A percentile compares a stretch with the other conserved stretches of the same genome.
Evolutionary conservation across 1,284 basidiomycete species (phyloP).

Genomic region (Apiotrichum sp.): DNA sequence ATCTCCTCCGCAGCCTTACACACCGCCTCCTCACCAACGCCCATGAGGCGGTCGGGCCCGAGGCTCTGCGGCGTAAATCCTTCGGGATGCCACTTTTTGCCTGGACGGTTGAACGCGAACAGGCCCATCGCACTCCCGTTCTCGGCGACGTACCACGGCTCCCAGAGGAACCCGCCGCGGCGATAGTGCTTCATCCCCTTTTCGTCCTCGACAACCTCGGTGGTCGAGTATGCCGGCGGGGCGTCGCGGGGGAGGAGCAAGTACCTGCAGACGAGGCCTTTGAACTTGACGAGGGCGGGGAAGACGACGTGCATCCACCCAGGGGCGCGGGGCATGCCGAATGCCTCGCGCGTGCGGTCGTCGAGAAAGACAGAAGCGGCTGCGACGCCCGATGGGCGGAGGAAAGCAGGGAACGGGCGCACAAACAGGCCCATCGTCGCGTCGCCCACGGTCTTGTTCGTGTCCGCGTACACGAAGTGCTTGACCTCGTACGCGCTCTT

Average conservation of each 20-base stretch:
- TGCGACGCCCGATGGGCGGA: neutral
- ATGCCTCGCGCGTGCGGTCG: constrained; percentile 11
- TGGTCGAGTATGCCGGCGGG: neutral
- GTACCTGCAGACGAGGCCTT: constrained; percentile 1
- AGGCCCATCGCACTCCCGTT: neutral
- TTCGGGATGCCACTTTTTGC: neutral
- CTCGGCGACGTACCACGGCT: constrained; percentile 10
- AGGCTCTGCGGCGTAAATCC: constrained; percentile 5
- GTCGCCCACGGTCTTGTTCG: constrained; percentile 10
- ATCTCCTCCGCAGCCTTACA: constrained; percentile 3
- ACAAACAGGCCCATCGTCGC: constrained; percentile 9
- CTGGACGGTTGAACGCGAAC: neutral
- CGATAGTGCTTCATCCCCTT: neutral
- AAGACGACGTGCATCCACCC: constrained; percentile 1
- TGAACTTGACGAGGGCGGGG: constrained; percentile 6
- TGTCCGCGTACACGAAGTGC: constrained; percentile 3
- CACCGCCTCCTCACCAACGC: constrained; percentile 2
- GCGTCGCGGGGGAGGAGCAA: constrained; percentile 4
- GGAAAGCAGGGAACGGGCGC: neutral
- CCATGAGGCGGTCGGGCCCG: constrained; percentile 6
- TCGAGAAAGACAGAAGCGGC: constrained; percentile 9
- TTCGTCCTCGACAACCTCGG: neutral
- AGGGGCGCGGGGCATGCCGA: constrained; percentile 4
- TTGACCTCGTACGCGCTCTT: constrained; percentile 1
- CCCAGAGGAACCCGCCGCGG: constrained; percentile 14